These are phyloP conservation scores for Tephrocybe sp. DNA, from an alignment of 768 basidiomycete genomes.

Conservation along the genomic window DNA sequence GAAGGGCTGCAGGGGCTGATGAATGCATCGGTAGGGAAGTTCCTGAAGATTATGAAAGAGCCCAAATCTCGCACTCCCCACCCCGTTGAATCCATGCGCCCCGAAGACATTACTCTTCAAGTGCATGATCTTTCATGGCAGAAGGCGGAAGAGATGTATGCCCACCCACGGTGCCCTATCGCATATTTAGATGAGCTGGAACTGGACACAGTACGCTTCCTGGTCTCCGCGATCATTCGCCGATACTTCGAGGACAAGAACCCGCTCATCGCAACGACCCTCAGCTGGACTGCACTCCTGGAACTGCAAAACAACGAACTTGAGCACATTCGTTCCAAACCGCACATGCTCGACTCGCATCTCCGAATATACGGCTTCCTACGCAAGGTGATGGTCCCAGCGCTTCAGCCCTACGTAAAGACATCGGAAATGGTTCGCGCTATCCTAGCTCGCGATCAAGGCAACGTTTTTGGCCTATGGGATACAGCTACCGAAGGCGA, in stretches of 20 bases:
- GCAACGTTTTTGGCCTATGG: constrained; percentile 72
- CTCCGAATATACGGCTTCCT: constrained; percentile 57
- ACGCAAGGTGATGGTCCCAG: constrained; percentile 30
- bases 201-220: constrained; percentile 56
- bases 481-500: constrained; percentile 47
- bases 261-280: constrained; percentile 1
- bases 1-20: constrained; percentile 31
- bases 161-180: constrained; percentile 17
- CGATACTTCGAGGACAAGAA: constrained; percentile 37
- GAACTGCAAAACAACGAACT: constrained; percentile 61
- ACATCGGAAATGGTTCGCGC: constrained; percentile 48
- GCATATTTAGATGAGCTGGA: constrained; percentile 50
- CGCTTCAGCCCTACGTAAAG: constrained; percentile 33
- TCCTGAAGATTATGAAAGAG: constrained; percentile 27
- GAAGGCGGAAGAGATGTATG: constrained; percentile 30
- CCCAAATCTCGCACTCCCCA: constrained; percentile 16
- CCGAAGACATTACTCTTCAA: constrained; percentile 34
- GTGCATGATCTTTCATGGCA: constrained; percentile 48
- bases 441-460: constrained; percentile 57
- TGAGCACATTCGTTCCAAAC: constrained; percentile 41
- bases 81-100: constrained; percentile 23
- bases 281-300: constrained; percentile 49
- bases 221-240: constrained; percentile 50
- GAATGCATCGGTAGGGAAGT: constrained; percentile 36
- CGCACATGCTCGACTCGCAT: constrained; percentile 51